phyloP scores from a whole-genome alignment of 306 rosid genomes.

The Corylus americana region DNA sequence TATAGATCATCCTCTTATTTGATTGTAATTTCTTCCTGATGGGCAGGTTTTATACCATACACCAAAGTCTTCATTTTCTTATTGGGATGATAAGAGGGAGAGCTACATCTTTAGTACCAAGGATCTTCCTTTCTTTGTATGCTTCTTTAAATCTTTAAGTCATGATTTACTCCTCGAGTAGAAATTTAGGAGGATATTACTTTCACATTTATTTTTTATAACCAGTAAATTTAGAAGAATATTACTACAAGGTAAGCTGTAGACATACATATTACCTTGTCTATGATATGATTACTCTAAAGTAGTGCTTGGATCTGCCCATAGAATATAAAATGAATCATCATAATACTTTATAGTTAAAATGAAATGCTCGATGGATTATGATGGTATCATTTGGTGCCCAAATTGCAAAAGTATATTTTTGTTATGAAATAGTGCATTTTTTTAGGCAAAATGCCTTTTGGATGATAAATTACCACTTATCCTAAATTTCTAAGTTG shows the following conservation, averaged over 20 bases:
- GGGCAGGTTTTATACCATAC: slow-evolving; percentile 83
- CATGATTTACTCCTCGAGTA: slow-evolving; percentile 21
- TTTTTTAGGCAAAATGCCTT: not conserved
- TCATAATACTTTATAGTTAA: not conserved
- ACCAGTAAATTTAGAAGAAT: slow-evolving; percentile 1
- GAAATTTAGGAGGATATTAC: slow-evolving; percentile 18
- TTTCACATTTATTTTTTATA: not conserved
- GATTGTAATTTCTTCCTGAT: slow-evolving; percentile 19
- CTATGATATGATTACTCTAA: not conserved
- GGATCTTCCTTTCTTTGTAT: slow-evolving; percentile 97
- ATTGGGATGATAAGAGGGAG: slow-evolving; percentile 66
- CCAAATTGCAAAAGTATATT: not conserved
- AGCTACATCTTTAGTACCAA: slow-evolving; percentile 66
- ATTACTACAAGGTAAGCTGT: not conserved
- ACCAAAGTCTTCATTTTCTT: slow-evolving; percentile 80
- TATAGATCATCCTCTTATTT: slow-evolving; percentile 12
- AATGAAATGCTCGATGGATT: not conserved
- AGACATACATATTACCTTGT: not conserved
- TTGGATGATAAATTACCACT: not conserved
- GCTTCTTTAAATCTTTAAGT: slow-evolving; percentile 34
- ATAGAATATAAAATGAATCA: not conserved
- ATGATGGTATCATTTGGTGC: not conserved
- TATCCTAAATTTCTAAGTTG: no score
- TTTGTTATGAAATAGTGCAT: not conserved
- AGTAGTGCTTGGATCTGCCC: not conserved